Percentiles rank a stretch among this genome's conserved stretches.
These are phyloP conservation scores for Elaeis guineensis DNA, from an alignment of 176 grass and related monocot species.

Conservation along the genomic window DNA sequence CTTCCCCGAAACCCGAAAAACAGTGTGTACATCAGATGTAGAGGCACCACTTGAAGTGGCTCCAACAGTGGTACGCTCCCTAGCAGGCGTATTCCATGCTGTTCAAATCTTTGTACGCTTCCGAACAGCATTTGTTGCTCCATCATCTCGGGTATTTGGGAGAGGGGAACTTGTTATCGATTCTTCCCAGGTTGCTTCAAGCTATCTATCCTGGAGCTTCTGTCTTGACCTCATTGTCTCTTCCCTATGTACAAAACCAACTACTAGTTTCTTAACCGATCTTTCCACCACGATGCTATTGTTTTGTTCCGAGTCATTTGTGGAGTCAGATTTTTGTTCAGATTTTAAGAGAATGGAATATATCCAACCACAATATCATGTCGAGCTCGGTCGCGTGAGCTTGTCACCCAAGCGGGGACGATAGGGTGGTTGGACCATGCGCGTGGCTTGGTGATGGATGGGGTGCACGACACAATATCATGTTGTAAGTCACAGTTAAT, in stretches of 20 bases:
- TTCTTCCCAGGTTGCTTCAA: constrained; percentile 54
- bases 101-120: constrained; percentile 70
- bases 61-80: constrained; percentile 51
- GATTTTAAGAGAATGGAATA: too few relatives aligned
- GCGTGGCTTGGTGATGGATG: too few relatives aligned
- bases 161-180: constrained; percentile 83
- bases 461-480: too few relatives aligned
- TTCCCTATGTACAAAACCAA: constrained; percentile 60
- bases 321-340: too few relatives aligned
- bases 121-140: constrained; percentile 82
- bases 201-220: constrained; percentile 50
- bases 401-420: too few relatives aligned
- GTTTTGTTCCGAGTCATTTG: too few relatives aligned
- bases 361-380: too few relatives aligned
- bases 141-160: constrained; percentile 84
- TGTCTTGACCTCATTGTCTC: constrained; percentile 72
- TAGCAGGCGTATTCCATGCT: constrained; percentile 64
- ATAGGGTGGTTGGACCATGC: too few relatives aligned
- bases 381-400: too few relatives aligned
- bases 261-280: too few relatives aligned
- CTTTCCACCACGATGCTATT: too few relatives aligned
- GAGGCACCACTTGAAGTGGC: constrained; percentile 26
- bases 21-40: constrained; percentile 50
- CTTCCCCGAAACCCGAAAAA: constrained; percentile 44
- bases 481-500: too few relatives aligned